Evolutionary conservation across 2,329 filamentous ascomycete species (phyloP).

Genomic region (Biscogniauxia sp.): DNA sequence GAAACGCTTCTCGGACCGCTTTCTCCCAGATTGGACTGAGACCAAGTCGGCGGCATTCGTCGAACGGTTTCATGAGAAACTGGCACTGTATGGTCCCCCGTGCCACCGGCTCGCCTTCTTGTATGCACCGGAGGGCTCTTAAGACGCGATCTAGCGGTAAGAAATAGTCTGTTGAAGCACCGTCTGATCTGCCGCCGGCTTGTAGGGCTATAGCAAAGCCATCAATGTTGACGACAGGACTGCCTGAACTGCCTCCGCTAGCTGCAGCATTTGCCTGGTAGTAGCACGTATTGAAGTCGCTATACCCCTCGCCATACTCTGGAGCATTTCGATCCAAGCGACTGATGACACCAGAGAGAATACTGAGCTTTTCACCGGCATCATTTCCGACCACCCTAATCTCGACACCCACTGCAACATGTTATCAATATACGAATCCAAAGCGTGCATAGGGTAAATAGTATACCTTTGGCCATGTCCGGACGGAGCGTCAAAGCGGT

Average conservation of each 20-base stretch:
- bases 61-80: slow-evolving; percentile 95
- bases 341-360: slow-evolving; percentile 95
- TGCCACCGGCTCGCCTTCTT: slow-evolving; percentile 70
- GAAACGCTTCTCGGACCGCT: slow-evolving; percentile 76
- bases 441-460: not conserved
- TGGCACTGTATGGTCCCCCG: slow-evolving; percentile 97
- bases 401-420: slow-evolving; percentile 71
- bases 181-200: slow-evolving; percentile 89
- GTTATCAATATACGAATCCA: slow-evolving; percentile 7
- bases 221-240: slow-evolving; percentile 94
- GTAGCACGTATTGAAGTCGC: slow-evolving; percentile 94
- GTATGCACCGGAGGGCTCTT: slow-evolving; percentile 83
- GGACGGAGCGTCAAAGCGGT: slow-evolving; percentile 77
- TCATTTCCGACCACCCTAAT: slow-evolving; percentile 98
- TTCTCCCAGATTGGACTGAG: slow-evolving; percentile 84
- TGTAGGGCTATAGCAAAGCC: slow-evolving; percentile 90
- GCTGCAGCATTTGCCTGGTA: slow-evolving; percentile 97
- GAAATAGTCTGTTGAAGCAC: slow-evolving; percentile 97
- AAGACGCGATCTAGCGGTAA: slow-evolving; percentile 87
- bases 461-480: slow-evolving; percentile 70
- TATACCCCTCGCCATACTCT: slow-evolving; percentile 96
- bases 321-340: slow-evolving; percentile 94
- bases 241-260: slow-evolving; percentile 96
- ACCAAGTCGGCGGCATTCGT: slow-evolving; percentile 89
- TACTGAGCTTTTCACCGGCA: slow-evolving; percentile 96